phyloP scores from a whole-genome alignment of 108 stramenopile genomes.

The Pseudonitzschia multiseries region DNA sequence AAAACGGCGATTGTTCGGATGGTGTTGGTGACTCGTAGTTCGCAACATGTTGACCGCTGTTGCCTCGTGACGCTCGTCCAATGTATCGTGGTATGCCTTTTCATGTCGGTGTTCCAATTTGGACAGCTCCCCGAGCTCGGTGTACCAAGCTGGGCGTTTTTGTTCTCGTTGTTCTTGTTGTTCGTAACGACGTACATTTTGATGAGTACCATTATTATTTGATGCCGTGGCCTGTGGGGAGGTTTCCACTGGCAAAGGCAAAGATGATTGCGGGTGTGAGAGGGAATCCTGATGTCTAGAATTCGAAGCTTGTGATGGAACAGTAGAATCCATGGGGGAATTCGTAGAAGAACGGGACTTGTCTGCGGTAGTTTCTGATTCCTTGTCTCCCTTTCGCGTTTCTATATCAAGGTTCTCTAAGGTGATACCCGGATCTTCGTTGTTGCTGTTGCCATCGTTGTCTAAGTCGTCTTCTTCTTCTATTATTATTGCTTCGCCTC shows the following conservation, averaged over 20 bases:
- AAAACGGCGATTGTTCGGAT: neutral
- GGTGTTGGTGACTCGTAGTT: too few species aligned
- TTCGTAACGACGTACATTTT: too few species aligned
- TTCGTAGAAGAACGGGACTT: neutral
- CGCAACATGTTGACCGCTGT: neutral
- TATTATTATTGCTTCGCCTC: neutral
- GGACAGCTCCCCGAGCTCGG: neutral
- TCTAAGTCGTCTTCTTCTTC: neutral
- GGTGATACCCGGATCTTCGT: neutral
- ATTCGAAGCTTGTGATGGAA: neutral
- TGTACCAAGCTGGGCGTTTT: neutral
- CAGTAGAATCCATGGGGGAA: neutral
- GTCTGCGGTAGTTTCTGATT: neutral
- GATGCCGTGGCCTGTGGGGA: neutral
- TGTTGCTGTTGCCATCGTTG: too few species aligned
- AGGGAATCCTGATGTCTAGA: neutral
- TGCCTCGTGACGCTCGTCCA: slow-evolving; percentile 2
- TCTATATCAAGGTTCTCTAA: neutral
- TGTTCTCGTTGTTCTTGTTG: too few species aligned
- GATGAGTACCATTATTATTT: neutral
- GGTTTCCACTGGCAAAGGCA: neutral
- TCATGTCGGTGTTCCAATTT: neutral
- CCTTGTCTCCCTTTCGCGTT: neutral
- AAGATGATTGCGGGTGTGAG: neutral
- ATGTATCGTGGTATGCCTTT: slow-evolving; percentile 8